These are phyloP conservation scores for Penicillium digitatum DNA, from an alignment of 2,329 filamentous ascomycete genomes.

Conservation along the genomic window DNA sequence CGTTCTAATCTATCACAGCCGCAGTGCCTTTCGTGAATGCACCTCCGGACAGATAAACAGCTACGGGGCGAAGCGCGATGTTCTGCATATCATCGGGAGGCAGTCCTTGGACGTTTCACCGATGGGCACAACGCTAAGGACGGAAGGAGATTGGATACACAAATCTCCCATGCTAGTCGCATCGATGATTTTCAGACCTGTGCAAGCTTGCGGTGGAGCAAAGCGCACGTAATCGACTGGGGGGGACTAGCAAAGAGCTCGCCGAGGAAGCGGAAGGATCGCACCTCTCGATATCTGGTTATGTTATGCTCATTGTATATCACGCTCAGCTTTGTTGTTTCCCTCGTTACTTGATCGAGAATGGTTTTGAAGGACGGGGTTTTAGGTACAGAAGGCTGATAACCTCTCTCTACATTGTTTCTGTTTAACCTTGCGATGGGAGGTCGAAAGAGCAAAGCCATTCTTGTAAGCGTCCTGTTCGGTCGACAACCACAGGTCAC, in stretches of 20 bases:
- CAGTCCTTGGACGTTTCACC: slow-evolving; percentile 32
- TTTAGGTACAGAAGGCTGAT: slow-evolving; percentile 22
- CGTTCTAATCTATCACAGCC: slow-evolving; percentile 31
- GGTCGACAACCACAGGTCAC: slow-evolving; percentile 17
- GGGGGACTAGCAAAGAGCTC: slow-evolving; percentile 48
- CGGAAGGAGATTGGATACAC: slow-evolving; percentile 22
- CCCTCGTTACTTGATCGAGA: slow-evolving; percentile 9
- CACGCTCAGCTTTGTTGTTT: slow-evolving; percentile 20
- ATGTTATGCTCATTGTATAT: slow-evolving; percentile 15
- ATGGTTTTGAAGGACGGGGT: slow-evolving; percentile 21
- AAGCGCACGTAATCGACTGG: slow-evolving; percentile 46
- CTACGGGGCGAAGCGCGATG: slow-evolving; percentile 19
- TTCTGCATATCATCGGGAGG: slow-evolving; percentile 11
- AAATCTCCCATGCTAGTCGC: slow-evolving; percentile 23
- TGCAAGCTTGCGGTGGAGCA: slow-evolving; percentile 32
- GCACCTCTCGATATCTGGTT: slow-evolving; percentile 28
- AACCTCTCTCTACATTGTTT: slow-evolving; percentile 15
- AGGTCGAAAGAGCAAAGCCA: slow-evolving; percentile 20
- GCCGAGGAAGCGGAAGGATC: slow-evolving; percentile 42
- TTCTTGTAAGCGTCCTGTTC: background rate
- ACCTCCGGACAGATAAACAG: slow-evolving; percentile 37
- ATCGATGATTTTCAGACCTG: slow-evolving; percentile 28
- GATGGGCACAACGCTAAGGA: slow-evolving; percentile 9
- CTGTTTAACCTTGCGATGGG: slow-evolving; percentile 5
- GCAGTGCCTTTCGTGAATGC: slow-evolving; percentile 28